Conservation (phyloP, 176 grass and related monocot genomes). For the Alloteropsis semialata region DNA sequence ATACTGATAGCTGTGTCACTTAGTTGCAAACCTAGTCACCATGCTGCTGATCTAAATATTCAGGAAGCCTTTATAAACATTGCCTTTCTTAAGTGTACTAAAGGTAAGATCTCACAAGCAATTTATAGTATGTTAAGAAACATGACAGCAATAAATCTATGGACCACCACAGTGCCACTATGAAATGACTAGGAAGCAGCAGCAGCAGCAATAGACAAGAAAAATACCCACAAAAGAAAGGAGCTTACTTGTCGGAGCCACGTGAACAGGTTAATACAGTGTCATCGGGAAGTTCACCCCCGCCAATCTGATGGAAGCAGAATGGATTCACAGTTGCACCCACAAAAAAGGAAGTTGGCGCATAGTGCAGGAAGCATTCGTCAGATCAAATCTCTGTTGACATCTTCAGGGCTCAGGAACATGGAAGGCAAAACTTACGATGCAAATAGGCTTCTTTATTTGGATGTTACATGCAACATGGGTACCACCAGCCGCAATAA, state of each 20-base stretch:
- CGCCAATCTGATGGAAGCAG: slow-evolving; percentile 73
- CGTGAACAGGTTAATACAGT: slow-evolving; percentile 89
- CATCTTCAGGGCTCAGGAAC: slow-evolving; percentile 18
- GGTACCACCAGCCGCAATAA: slow-evolving; percentile 67
- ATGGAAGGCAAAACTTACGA: slow-evolving; percentile 66
- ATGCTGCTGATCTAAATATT: neutral
- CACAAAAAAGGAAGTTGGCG: neutral
- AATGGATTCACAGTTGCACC: slow-evolving; percentile 28
- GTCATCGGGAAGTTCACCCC: slow-evolving; percentile 82
- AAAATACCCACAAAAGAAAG: slow-evolving; percentile 12
- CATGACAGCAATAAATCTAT: neutral
- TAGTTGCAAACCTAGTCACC: neutral
- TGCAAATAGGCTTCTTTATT: slow-evolving; percentile 96
- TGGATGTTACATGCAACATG: slow-evolving; percentile 81
- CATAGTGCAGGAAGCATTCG: slow-evolving; percentile 13
- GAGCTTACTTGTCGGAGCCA: slow-evolving; percentile 79
- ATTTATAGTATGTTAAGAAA: neutral
- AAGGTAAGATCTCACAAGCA: neutral
- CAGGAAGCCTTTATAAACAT: neutral
- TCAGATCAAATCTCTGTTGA: slow-evolving; percentile 8
- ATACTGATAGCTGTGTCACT: neutral
- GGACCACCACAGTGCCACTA: neutral
- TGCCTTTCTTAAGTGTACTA: neutral
- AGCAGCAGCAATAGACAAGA: neutral
- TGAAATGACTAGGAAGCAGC: neutral